A percentile compares a stretch with the other conserved stretches of the same genome.
Conservation (phyloP, 2,329 filamentous ascomycete species). For the Hypomyces perniciosus region DNA sequence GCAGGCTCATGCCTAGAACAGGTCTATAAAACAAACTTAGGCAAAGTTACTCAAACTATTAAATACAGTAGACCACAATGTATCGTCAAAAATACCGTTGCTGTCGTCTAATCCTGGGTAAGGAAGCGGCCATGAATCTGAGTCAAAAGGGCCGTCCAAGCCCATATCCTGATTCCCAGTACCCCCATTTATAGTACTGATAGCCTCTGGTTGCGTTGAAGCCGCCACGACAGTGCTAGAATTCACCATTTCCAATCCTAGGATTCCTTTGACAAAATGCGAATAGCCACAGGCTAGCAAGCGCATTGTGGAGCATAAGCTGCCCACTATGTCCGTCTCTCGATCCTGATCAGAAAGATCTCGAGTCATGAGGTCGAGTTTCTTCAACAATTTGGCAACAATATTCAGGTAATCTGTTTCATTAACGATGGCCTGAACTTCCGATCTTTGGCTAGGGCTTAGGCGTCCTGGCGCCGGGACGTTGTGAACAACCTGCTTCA, state of each 20-base stretch:
- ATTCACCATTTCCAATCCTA: conserved; percentile 3
- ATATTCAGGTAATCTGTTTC: conserved; percentile 8
- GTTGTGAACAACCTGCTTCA: conserved; percentile 1
- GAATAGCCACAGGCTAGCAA: conserved; percentile 5
- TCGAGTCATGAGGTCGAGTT: not conserved
- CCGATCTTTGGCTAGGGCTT: not conserved
- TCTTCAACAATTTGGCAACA: conserved; percentile 4
- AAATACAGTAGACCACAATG: conserved; percentile 1
- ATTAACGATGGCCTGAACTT: conserved; percentile 7
- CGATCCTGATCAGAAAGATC: conserved; percentile 1
- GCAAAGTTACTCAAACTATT: not conserved
- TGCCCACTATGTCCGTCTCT: conserved; percentile 1
- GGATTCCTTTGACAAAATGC: not conserved
- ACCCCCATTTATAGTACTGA: too few relatives aligned
- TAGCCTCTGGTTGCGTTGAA: too few relatives aligned
- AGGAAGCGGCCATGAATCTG: not conserved
- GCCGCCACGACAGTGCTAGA: not conserved
- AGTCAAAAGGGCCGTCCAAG: not conserved
- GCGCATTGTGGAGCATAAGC: conserved; percentile 3
- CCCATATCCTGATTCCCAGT: not conserved
- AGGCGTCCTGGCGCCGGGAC: not conserved
- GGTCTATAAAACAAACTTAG: not conserved
- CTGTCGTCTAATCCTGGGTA: not conserved
- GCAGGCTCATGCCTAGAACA: too few relatives aligned
- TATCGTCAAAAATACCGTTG: not conserved